Evolutionary conservation across 805 yeast species (phyloP).

Genomic region (Saccharomycopsis vini): DNA sequence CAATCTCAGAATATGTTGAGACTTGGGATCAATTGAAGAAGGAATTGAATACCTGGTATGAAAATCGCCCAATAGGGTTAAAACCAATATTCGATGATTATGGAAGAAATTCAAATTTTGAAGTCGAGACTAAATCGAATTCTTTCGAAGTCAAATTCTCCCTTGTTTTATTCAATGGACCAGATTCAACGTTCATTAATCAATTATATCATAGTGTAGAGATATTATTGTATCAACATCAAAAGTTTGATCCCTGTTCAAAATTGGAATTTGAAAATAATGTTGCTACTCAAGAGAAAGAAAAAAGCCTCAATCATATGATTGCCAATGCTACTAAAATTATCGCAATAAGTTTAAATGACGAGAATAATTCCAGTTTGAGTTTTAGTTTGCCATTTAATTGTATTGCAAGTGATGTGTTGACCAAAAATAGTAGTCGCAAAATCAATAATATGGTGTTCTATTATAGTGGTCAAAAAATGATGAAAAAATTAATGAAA

Average conservation of each 20-base stretch:
- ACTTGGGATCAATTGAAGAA: conserved; percentile 4
- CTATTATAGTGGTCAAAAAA: conserved; percentile 11
- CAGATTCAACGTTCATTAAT: conserved; percentile 4
- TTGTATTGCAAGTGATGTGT: conserved; percentile 14
- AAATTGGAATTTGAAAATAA: not conserved
- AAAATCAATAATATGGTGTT: not conserved
- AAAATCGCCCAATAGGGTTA: conserved; percentile 4
- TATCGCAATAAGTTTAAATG: conserved; percentile 12
- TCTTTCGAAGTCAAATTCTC: conserved; percentile 9
- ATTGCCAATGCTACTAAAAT: conserved; percentile 10
- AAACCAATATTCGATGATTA: conserved; percentile 7
- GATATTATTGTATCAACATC: conserved; percentile 4
- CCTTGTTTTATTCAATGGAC: conserved; percentile 1
- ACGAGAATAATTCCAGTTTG: conserved; percentile 1
- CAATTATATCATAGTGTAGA: conserved; percentile 9
- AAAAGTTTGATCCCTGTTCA: not conserved
- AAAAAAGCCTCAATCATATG: conserved; percentile 4
- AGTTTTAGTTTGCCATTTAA: conserved; percentile 6
- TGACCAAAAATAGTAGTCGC: conserved; percentile 7
- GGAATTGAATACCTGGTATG: conserved; percentile 10
- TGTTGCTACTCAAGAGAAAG: not conserved
- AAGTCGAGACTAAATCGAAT: conserved; percentile 1
- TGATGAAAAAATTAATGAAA: conserved; percentile 12
- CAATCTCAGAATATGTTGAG: conserved; percentile 1
- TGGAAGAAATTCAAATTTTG: conserved; percentile 5